A percentile compares a stretch with the other conserved stretches of the same genome.
Conservation (phyloP, 441 rosid species). For the Adansonia grandidieri region DNA sequence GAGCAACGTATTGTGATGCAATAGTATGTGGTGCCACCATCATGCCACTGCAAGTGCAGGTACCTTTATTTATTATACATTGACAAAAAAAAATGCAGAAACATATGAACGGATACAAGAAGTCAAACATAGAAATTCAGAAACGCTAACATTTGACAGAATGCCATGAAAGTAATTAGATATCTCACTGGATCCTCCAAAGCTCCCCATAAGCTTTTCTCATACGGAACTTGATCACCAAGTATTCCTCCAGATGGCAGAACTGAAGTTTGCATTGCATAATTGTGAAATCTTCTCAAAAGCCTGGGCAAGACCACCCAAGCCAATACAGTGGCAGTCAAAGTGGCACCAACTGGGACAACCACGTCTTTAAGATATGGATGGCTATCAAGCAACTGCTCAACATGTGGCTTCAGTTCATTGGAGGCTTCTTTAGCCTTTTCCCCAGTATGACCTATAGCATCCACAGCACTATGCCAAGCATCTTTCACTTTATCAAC, state of each 20-base stretch:
- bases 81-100: background rate
- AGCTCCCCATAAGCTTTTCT: constrained; percentile 88
- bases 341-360: constrained; percentile 61
- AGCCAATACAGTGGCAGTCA: constrained; percentile 64
- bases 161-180: constrained; percentile 74
- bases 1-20: constrained; percentile 69
- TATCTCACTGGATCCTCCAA: constrained; percentile 89
- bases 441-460: constrained; percentile 45
- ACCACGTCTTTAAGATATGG: constrained; percentile 67
- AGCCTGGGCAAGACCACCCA: constrained; percentile 88
- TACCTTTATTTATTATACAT: background rate
- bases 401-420: constrained; percentile 58
- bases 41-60: constrained; percentile 57
- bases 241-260: constrained; percentile 48
- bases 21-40: constrained; percentile 86
- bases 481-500: constrained; percentile 58
- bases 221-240: constrained; percentile 61
- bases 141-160: constrained; percentile 69
- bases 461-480: constrained; percentile 51
- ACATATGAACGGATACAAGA: background rate
- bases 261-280: constrained; percentile 54
- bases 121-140: constrained; percentile 2
- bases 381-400: constrained; percentile 64
- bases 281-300: constrained; percentile 73
- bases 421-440: constrained; percentile 63